Percentiles rank a stretch among this genome's conserved stretches.
These are phyloP conservation scores for Agrocybe praecox DNA, from an alignment of 768 basidiomycete genomes.

Conservation along the genomic window DNA sequence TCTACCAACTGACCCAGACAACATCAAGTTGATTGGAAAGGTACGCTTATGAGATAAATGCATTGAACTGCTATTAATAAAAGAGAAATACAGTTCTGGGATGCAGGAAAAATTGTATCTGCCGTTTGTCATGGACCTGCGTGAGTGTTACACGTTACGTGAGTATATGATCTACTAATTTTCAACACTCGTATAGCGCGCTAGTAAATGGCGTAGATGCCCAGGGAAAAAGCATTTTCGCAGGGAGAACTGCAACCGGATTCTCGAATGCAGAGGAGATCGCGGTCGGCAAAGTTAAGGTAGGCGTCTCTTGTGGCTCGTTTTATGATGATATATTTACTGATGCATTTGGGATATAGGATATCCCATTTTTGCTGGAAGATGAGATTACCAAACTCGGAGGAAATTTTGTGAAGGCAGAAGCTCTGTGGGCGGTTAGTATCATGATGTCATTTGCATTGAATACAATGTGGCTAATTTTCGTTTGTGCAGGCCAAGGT, in stretches of 20 bases:
- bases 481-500: conserved; percentile 42
- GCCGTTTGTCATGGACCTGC: conserved; percentile 85
- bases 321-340: neutral
- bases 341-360: conserved; percentile 25
- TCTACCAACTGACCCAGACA: conserved; percentile 56
- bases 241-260: conserved; percentile 57
- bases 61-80: neutral
- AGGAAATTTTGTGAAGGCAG: conserved; percentile 63
- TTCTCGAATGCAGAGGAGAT: conserved; percentile 78
- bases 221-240: conserved; percentile 66
- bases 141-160: conserved; percentile 35
- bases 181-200: conserved; percentile 41
- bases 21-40: conserved; percentile 57
- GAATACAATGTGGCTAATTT: neutral
- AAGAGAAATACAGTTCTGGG: conserved; percentile 56
- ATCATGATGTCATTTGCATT: neutral
- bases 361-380: conserved; percentile 74
- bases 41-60: conserved; percentile 26
- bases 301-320: conserved; percentile 16
- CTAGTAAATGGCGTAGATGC: conserved; percentile 59
- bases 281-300: conserved; percentile 44
- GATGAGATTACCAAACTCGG: conserved; percentile 62
- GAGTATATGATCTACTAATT: neutral
- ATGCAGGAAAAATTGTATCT: conserved; percentile 61
- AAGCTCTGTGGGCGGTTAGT: conserved; percentile 58